A percentile compares a stretch with the other conserved stretches of the same genome.
phyloP scores from a whole-genome alignment of 768 basidiomycete genomes.

The Mrakia blollopis region DNA sequence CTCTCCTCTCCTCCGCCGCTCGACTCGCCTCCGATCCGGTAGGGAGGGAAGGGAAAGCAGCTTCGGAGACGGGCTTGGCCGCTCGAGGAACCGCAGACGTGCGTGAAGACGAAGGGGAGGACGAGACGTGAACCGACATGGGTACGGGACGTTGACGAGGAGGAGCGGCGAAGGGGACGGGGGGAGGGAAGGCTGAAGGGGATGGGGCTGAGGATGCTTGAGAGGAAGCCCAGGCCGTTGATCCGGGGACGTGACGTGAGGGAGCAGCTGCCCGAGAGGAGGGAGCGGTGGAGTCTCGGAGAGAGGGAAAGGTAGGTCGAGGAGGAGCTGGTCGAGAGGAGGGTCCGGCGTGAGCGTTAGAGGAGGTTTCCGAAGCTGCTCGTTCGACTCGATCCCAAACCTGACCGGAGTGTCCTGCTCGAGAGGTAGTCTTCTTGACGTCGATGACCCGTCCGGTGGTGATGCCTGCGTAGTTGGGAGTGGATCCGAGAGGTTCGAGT shows the following conservation, averaged over 20 bases:
- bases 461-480: slow-evolving; percentile 68
- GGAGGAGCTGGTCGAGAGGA: slow-evolving; percentile 41
- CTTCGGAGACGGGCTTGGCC: slow-evolving; percentile 31
- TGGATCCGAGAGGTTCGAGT: slow-evolving; percentile 22
- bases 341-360: slow-evolving; percentile 34
- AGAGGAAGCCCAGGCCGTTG: slow-evolving; percentile 41
- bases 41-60: slow-evolving; percentile 67
- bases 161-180: slow-evolving; percentile 36
- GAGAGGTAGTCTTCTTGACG: slow-evolving; percentile 67
- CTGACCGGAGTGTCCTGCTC: slow-evolving; percentile 55
- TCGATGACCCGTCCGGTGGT: slow-evolving; percentile 76
- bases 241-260: slow-evolving; percentile 28
- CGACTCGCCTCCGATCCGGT: slow-evolving; percentile 45
- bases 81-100: slow-evolving; percentile 19
- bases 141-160: slow-evolving; percentile 43
- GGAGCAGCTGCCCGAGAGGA: slow-evolving; percentile 46
- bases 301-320: slow-evolving; percentile 42
- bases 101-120: slow-evolving; percentile 50
- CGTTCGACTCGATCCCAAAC: slow-evolving; percentile 83
- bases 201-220: slow-evolving; percentile 22
- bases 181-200: slow-evolving; percentile 27
- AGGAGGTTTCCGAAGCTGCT: slow-evolving; percentile 53
- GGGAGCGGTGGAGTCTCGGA: slow-evolving; percentile 36
- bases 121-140: slow-evolving; percentile 9
- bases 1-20: slow-evolving; percentile 40